Percentiles rank a stretch among this genome's conserved stretches.
These are phyloP conservation scores for Xylaria sp. DNA, from an alignment of 2,329 filamentous ascomycete genomes.

Conservation along the genomic window DNA sequence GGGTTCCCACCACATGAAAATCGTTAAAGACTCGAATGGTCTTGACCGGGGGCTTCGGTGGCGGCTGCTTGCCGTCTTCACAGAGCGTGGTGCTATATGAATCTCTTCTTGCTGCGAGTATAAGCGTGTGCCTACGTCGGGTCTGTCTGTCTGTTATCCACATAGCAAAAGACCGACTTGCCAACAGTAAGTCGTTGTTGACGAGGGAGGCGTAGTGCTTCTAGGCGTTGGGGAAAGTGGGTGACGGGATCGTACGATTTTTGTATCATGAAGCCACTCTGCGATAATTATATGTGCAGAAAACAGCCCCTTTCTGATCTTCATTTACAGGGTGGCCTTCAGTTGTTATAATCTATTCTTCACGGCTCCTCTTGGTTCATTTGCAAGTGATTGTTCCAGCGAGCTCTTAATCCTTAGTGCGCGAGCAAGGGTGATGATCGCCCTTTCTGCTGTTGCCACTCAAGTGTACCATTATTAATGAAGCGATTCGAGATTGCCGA, in stretches of 20 bases:
- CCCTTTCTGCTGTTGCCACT: too few relatives aligned
- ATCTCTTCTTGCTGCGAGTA: slow-evolving; percentile 1
- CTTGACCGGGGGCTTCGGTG: not conserved
- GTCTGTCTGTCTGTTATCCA: not conserved
- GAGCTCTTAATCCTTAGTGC: too few relatives aligned
- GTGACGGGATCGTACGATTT: slow-evolving; percentile 16
- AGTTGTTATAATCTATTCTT: not conserved
- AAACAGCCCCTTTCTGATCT: not conserved
- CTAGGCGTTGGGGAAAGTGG: slow-evolving; percentile 28
- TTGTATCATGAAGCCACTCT: slow-evolving; percentile 20
- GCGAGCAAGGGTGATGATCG: too few relatives aligned
- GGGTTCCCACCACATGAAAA: not conserved
- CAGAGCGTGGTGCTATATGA: slow-evolving; percentile 5
- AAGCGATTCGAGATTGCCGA: not conserved
- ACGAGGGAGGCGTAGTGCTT: slow-evolving; percentile 16
- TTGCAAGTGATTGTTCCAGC: too few relatives aligned
- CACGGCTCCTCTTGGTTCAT: not conserved
- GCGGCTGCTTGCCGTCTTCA: slow-evolving; percentile 6
- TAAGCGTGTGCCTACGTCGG: not conserved
- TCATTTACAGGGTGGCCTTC: not conserved
- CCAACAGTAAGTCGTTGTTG: slow-evolving; percentile 3
- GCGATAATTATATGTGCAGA: slow-evolving; percentile 7
- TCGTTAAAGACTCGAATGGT: not conserved
- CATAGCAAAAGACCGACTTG: not conserved
- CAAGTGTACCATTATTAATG: too few relatives aligned